Evolutionary conservation across 2,329 filamentous ascomycete genomes (phyloP).

Genomic region (Trichoderma sp.): DNA sequence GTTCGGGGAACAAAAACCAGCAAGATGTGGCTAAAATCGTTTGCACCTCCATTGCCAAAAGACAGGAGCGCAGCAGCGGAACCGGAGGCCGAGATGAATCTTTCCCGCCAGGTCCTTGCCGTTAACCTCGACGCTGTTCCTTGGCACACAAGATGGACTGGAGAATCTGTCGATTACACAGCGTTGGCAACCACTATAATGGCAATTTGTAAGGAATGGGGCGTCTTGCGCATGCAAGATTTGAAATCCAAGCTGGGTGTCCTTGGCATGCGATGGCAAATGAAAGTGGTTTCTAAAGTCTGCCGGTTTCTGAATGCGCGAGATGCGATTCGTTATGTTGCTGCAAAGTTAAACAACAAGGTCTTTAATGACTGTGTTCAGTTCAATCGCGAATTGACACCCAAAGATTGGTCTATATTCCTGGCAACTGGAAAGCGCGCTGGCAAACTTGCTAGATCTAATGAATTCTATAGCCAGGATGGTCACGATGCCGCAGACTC

Average conservation of each 20-base stretch:
- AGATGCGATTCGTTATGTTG: slow-evolving; percentile 55
- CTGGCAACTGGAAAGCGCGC: slow-evolving; percentile 47
- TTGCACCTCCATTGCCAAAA: slow-evolving; percentile 46
- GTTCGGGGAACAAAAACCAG: slow-evolving; percentile 59
- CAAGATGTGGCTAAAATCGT: slow-evolving; percentile 58
- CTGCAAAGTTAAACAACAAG: slow-evolving; percentile 51
- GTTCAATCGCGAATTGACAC: slow-evolving; percentile 53
- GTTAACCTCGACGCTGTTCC: slow-evolving; percentile 52
- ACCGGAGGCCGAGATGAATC: slow-evolving; percentile 35
- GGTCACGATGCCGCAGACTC: slow-evolving; percentile 26
- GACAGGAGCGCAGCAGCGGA: slow-evolving; percentile 29
- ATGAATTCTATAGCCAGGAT: slow-evolving; percentile 25
- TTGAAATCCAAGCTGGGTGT: slow-evolving; percentile 57
- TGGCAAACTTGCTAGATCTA: slow-evolving; percentile 28
- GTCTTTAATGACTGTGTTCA: slow-evolving; percentile 62
- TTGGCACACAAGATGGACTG: slow-evolving; percentile 56
- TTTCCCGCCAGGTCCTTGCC: slow-evolving; percentile 39
- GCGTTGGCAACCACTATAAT: slow-evolving; percentile 56
- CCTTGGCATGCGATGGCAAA: slow-evolving; percentile 53
- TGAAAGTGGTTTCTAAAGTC: slow-evolving; percentile 57
- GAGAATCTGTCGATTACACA: slow-evolving; percentile 55
- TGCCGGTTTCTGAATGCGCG: slow-evolving; percentile 55
- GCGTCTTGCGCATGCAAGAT: slow-evolving; percentile 56
- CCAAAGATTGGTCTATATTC: slow-evolving; percentile 55
- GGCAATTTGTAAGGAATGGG: slow-evolving; percentile 55